Evolutionary conservation across 2,329 filamentous ascomycete species (phyloP).

Genomic region (Ophiocordyceps polyrhachis-furcata): DNA sequence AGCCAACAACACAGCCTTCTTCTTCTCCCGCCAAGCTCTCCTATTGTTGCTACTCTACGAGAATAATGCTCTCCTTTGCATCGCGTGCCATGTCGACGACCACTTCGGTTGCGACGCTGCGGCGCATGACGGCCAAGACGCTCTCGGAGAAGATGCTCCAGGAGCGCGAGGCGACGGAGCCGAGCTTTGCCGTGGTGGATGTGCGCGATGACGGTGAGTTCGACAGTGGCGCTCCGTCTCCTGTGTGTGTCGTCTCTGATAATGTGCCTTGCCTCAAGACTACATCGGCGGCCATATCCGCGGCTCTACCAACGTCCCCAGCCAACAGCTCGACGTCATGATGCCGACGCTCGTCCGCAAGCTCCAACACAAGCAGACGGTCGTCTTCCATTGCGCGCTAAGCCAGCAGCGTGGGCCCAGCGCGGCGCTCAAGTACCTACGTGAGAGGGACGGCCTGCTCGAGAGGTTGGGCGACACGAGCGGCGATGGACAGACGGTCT

Average conservation of each 20-base stretch:
- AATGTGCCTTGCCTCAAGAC: slow-evolving; percentile 32
- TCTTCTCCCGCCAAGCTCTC: neutral
- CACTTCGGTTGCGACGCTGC: slow-evolving; percentile 38
- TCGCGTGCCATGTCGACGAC: slow-evolving; percentile 17
- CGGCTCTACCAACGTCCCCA: slow-evolving; percentile 58
- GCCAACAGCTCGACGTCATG: slow-evolving; percentile 49
- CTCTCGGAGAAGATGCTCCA: slow-evolving; percentile 47
- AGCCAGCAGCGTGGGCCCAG: slow-evolving; percentile 79
- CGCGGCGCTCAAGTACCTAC: slow-evolving; percentile 63
- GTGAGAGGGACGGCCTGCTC: slow-evolving; percentile 41
- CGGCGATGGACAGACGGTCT: slow-evolving; percentile 45
- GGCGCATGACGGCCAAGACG: slow-evolving; percentile 48
- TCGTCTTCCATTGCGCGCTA: slow-evolving; percentile 88
- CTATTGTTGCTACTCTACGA: neutral
- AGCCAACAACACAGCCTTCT: neutral
- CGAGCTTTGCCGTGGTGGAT: slow-evolving; percentile 57
- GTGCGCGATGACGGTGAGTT: slow-evolving; percentile 65
- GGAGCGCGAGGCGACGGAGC: slow-evolving; percentile 19
- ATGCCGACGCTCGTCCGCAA: slow-evolving; percentile 69
- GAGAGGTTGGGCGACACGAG: slow-evolving; percentile 10
- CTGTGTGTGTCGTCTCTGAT: neutral
- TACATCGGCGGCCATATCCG: slow-evolving; percentile 81
- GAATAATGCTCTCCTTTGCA: neutral
- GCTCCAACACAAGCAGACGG: slow-evolving; percentile 57
- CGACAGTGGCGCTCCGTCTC: too few relatives aligned